Percentiles rank a stretch among this genome's conserved stretches.
phyloP scores from a whole-genome alignment of 495 filamentous ascomycete species.

The Tuber aestivum region DNA sequence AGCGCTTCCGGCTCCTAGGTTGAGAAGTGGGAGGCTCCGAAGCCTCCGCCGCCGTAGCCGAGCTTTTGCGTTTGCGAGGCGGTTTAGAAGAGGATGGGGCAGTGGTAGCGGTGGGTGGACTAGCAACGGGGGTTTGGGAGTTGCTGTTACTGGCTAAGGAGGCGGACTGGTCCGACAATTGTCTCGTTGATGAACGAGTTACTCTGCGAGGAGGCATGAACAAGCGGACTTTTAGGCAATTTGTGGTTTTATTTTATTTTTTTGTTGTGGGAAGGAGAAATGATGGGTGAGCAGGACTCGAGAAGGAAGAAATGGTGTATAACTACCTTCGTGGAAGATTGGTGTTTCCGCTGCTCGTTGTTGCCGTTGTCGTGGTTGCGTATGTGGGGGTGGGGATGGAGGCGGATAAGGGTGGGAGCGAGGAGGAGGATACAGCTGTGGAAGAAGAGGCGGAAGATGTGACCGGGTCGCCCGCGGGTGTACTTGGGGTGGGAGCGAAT shows the following conservation, averaged over 20 bases:
- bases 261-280: slow-evolving; percentile 30
- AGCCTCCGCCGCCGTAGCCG: slow-evolving; percentile 23
- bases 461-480: slow-evolving; percentile 6
- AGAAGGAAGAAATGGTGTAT: slow-evolving; percentile 40
- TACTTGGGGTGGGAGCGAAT: slow-evolving; percentile 10
- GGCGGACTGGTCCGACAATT: slow-evolving; percentile 41
- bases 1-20: slow-evolving; percentile 29
- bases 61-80: slow-evolving; percentile 37
- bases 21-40: slow-evolving; percentile 21
- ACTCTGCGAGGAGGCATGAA: slow-evolving; percentile 45
- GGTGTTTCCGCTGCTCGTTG: slow-evolving; percentile 25
- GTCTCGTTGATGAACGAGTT: slow-evolving; percentile 43
- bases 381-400: slow-evolving; percentile 9
- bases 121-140: slow-evolving; percentile 17
- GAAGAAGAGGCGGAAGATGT: slow-evolving; percentile 10
- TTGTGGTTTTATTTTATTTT: slow-evolving; percentile 21
- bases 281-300: slow-evolving; percentile 37
- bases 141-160: slow-evolving; percentile 35
- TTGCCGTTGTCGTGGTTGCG: slow-evolving; percentile 9
- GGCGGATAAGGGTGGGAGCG: slow-evolving; percentile 7
- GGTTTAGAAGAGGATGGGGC: slow-evolving; percentile 26
- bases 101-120: slow-evolving; percentile 22
- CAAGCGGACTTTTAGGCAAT: slow-evolving; percentile 38
- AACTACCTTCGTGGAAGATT: slow-evolving; percentile 40
- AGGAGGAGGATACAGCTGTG: slow-evolving; percentile 2